phyloP scores from a whole-genome alignment of 495 filamentous ascomycete genomes.

The Achaetomiella virescens region DNA sequence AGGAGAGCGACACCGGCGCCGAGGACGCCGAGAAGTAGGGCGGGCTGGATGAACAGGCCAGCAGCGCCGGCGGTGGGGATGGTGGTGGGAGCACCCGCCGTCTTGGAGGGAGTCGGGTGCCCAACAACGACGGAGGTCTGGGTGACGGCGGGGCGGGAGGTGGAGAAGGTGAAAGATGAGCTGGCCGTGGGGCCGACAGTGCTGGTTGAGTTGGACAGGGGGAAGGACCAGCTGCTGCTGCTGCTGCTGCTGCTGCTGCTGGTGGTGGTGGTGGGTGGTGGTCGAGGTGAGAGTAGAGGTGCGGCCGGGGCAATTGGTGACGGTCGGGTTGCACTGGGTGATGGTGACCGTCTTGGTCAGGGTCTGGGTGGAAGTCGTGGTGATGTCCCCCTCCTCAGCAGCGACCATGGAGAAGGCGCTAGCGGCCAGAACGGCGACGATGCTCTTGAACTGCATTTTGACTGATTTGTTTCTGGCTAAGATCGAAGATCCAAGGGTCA shows the following conservation, averaged over 20 bases:
- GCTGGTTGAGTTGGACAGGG: conserved; percentile 34
- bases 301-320: conserved; percentile 39
- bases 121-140: conserved; percentile 7
- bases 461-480: neutral
- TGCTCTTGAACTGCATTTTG: conserved; percentile 37
- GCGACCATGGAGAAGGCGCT: conserved; percentile 25
- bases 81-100: conserved; percentile 16
- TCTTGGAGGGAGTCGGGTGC: neutral
- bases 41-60: conserved; percentile 34
- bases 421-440: conserved; percentile 28
- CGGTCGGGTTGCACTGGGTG: conserved; percentile 41
- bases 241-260: too few species aligned
- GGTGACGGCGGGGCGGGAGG: conserved; percentile 23
- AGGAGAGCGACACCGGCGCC: conserved; percentile 40
- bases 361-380: conserved; percentile 39
- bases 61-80: conserved; percentile 31
- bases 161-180: conserved; percentile 23
- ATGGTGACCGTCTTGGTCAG: conserved; percentile 43
- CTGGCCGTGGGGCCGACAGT: conserved; percentile 34
- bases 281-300: conserved; percentile 24
- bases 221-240: conserved; percentile 23
- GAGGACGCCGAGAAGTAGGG: conserved; percentile 36
- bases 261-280: too few species aligned
- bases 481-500: neutral
- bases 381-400: conserved; percentile 23